A percentile compares a stretch with the other conserved stretches of the same genome.
These are phyloP conservation scores for Phytomonas sp. DNA, from an alignment of 208 protist genomes.

Conservation along the genomic window DNA sequence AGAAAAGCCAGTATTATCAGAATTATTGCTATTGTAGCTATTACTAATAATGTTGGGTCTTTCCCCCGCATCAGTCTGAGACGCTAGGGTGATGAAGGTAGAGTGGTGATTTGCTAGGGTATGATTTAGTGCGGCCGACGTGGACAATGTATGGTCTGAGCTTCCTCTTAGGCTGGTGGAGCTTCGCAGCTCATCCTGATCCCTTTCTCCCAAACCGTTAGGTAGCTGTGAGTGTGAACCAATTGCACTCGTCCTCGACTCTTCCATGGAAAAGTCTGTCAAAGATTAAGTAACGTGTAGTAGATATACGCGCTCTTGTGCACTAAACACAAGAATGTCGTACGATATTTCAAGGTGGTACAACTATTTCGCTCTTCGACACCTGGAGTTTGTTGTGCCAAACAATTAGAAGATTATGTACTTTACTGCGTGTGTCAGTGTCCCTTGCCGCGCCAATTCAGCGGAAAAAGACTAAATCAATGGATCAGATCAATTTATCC, in stretches of 20 bases:
- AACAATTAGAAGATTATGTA: neutral
- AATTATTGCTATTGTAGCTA: neutral
- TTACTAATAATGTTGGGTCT: neutral
- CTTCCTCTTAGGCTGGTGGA: neutral
- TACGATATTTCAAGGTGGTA: neutral
- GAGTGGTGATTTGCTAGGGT: neutral
- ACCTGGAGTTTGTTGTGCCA: neutral
- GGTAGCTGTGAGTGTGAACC: neutral
- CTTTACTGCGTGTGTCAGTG: neutral
- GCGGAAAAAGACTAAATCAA: neutral
- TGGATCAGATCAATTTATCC: neutral
- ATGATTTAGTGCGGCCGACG: neutral
- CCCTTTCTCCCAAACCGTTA: neutral
- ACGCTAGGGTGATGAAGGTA: neutral
- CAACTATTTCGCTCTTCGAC: neutral
- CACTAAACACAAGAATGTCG: neutral
- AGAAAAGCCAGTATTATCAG: neutral
- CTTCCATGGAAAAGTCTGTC: neutral
- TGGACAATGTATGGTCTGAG: neutral
- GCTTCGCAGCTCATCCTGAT: neutral
- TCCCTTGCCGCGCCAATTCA: neutral
- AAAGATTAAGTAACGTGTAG: neutral
- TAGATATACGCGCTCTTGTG: neutral
- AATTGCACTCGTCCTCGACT: neutral
- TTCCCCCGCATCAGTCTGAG: neutral